phyloP scores from a whole-genome alignment of 2,329 filamentous ascomycete species.

The Phyllosticta citriasiana region DNA sequence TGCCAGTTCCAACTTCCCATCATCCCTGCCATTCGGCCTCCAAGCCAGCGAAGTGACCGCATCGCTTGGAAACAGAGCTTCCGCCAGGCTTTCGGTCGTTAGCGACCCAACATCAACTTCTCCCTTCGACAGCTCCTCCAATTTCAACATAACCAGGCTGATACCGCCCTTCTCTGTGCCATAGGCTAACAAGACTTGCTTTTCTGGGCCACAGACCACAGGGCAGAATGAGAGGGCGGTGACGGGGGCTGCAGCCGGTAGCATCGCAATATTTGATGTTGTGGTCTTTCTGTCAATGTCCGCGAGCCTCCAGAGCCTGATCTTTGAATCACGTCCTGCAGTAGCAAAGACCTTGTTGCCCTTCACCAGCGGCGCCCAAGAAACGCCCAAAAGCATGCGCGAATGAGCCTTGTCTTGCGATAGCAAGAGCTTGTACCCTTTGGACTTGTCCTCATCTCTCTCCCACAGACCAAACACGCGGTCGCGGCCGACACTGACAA shows the following conservation, averaged over 20 bases:
- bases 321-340: constrained; percentile 77
- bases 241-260: constrained; percentile 19
- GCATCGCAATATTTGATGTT: constrained; percentile 11
- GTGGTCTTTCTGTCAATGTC: constrained; percentile 2
- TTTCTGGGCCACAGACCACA: neutral
- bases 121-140: neutral
- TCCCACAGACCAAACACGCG: constrained; percentile 82
- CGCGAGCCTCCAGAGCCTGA: constrained; percentile 48
- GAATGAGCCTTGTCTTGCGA: constrained; percentile 77
- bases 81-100: neutral
- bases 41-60: constrained; percentile 25
- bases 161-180: constrained; percentile 25
- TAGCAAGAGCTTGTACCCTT: constrained; percentile 48
- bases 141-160: constrained; percentile 10
- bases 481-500: constrained; percentile 86
- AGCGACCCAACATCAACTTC: constrained; percentile 11
- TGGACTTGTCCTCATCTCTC: constrained; percentile 28
- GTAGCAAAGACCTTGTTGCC: constrained; percentile 59
- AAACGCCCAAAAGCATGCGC: constrained; percentile 82
- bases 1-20: constrained; percentile 21
- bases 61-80: constrained; percentile 18
- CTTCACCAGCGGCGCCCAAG: constrained; percentile 58
- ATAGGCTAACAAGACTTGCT: constrained; percentile 19
- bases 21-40: constrained; percentile 16
- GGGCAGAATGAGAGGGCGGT: constrained; percentile 24